Conservation (phyloP, 106 monocot genomes). For the Hemerocallis citrina region DNA sequence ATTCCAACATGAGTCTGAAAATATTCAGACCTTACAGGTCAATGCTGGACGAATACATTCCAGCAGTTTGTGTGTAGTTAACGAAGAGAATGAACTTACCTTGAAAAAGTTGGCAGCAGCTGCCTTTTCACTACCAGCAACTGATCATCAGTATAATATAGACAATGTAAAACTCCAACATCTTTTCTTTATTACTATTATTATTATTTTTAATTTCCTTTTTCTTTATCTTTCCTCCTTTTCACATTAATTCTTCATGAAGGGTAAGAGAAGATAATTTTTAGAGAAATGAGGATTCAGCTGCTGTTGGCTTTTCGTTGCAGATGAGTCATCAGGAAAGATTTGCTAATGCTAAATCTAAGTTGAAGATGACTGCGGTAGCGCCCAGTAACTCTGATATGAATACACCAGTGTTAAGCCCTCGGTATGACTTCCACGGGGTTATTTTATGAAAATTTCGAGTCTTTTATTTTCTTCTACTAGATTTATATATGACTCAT, state of each 20-base stretch:
- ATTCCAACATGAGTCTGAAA: not conserved
- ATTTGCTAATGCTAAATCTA: not conserved
- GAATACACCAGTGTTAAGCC: not conserved
- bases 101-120: conserved; percentile 22
- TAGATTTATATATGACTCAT: not conserved
- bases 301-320: not conserved
- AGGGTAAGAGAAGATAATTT: no score
- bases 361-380: not conserved
- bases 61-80: no score
- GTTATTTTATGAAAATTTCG: not conserved
- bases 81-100: conserved; percentile 20
- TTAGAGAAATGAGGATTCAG: no score
- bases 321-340: not conserved
- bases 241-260: no score
- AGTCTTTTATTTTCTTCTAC: not conserved
- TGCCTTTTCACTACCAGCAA: conserved; percentile 10
- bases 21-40: not conserved
- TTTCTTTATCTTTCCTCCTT: no score
- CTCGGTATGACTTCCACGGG: conserved; percentile 1
- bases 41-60: no score
- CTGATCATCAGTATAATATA: not conserved
- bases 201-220: no score
- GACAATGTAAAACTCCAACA: no score
- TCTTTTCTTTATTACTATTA: no score
- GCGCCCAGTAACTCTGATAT: not conserved